Percentiles rank a stretch among this genome's conserved stretches.
phyloP scores from a whole-genome alignment of 768 basidiomycete species.

The Suillus discolor region DNA sequence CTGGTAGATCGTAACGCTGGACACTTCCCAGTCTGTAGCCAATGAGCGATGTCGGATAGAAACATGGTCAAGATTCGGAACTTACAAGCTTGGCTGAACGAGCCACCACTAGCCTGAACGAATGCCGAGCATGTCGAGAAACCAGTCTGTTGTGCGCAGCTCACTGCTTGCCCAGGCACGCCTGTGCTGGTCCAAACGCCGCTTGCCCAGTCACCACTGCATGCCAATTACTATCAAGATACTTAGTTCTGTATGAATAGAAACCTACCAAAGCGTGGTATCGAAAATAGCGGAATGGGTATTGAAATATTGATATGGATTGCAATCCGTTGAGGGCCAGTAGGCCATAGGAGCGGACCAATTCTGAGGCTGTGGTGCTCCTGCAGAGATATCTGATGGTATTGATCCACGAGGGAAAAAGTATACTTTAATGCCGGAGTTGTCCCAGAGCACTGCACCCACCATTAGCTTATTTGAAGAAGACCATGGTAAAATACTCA shows the following conservation, averaged over 20 bases:
- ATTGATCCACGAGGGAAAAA: slow-evolving; percentile 79
- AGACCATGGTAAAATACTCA: slow-evolving; percentile 42
- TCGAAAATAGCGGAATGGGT: slow-evolving; percentile 81
- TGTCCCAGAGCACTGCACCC: slow-evolving; percentile 71
- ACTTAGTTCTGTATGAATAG: slow-evolving; percentile 10
- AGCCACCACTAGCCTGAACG: slow-evolving; percentile 68
- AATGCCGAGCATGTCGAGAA: slow-evolving; percentile 80
- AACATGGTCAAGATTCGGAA: slow-evolving; percentile 19
- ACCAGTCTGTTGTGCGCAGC: slow-evolving; percentile 84
- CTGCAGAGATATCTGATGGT: slow-evolving; percentile 76
- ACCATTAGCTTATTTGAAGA: slow-evolving; percentile 17
- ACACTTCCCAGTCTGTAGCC: slow-evolving; percentile 77
- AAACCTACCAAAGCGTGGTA: slow-evolving; percentile 74
- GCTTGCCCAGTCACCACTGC: slow-evolving; percentile 89
- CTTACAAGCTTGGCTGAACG: slow-evolving; percentile 80
- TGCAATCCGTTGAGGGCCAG: slow-evolving; percentile 76
- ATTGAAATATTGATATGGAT: slow-evolving; percentile 79
- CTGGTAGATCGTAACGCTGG: slow-evolving; percentile 75
- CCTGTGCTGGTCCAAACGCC: slow-evolving; percentile 73
- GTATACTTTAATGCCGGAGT: slow-evolving; percentile 73
- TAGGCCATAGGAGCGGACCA: slow-evolving; percentile 82
- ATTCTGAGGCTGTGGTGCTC: slow-evolving; percentile 66
- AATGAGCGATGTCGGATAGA: slow-evolving; percentile 8
- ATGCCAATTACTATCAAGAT: slow-evolving; percentile 10
- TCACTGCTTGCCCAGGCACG: slow-evolving; percentile 82